Evolutionary conservation across 2,329 filamentous ascomycete genomes (phyloP).

Genomic region (Venturia asperata): DNA sequence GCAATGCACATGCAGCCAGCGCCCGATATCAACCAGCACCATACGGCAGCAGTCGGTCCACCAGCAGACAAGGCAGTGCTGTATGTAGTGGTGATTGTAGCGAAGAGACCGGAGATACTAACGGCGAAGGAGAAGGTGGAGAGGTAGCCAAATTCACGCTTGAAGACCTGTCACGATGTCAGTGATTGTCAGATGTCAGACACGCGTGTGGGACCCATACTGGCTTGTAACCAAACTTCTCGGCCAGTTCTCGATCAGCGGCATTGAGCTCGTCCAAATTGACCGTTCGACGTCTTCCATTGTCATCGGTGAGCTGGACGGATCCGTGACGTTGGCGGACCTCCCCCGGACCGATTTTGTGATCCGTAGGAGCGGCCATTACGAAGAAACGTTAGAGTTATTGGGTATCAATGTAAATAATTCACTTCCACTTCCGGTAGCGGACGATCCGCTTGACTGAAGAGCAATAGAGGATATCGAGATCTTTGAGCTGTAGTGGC

Average conservation of each 20-base stretch:
- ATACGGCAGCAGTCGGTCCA: conserved; percentile 48
- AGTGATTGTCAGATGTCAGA: neutral
- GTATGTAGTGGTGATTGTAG: conserved; percentile 51
- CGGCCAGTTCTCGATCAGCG: conserved; percentile 27
- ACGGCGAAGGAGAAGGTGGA: conserved; percentile 56
- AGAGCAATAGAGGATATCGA: conserved; percentile 15
- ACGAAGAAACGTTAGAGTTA: neutral
- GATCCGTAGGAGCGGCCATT: conserved; percentile 9
- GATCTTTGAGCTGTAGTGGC: conserved; percentile 14
- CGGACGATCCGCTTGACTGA: conserved; percentile 18
- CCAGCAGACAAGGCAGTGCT: conserved; percentile 47
- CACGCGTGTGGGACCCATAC: conserved; percentile 21
- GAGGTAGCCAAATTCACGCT: conserved; percentile 51
- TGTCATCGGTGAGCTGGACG: conserved; percentile 19
- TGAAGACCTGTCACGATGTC: conserved; percentile 42
- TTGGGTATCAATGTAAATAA: neutral
- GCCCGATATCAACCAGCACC: conserved; percentile 54
- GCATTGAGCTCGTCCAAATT: conserved; percentile 26
- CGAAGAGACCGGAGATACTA: conserved; percentile 49
- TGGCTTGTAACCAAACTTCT: conserved; percentile 30
- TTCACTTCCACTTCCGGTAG: conserved; percentile 20
- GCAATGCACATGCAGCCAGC: conserved; percentile 51
- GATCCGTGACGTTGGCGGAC: neutral
- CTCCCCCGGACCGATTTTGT: neutral
- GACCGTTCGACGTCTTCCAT: conserved; percentile 20